Evolutionary conservation across 345 rosid genomes (phyloP).

Genomic region (Punica granatum): DNA sequence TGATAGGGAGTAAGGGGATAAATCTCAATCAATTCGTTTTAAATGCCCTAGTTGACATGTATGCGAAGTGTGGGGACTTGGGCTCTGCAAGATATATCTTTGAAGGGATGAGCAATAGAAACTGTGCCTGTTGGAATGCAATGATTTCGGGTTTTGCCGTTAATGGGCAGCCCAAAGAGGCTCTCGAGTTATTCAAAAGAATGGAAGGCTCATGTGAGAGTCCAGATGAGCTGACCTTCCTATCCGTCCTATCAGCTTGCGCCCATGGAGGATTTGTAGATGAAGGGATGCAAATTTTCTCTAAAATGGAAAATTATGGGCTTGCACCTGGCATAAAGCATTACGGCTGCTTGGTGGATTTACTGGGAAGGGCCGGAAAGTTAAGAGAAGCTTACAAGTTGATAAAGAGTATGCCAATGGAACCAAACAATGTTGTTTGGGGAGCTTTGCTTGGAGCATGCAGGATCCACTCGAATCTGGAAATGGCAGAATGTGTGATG

Average conservation of each 20-base stretch:
- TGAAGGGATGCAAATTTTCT: slow-evolving; percentile 58
- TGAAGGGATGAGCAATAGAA: slow-evolving; percentile 36
- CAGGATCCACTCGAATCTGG: slow-evolving; percentile 39
- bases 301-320: slow-evolving; percentile 39
- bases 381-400: slow-evolving; percentile 53
- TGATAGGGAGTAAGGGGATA: slow-evolving; percentile 28
- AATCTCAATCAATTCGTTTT: slow-evolving; percentile 47
- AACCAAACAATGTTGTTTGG: slow-evolving; percentile 60
- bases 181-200: slow-evolving; percentile 44
- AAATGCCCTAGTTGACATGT: slow-evolving; percentile 62
- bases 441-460: slow-evolving; percentile 76
- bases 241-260: slow-evolving; percentile 58
- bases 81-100: slow-evolving; percentile 42
- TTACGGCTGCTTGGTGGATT: slow-evolving; percentile 69
- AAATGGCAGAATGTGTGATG: slow-evolving; percentile 40
- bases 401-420: slow-evolving; percentile 51
- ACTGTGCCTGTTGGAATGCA: slow-evolving; percentile 61
- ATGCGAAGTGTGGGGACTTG: slow-evolving; percentile 74
- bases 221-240: slow-evolving; percentile 55
- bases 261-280: slow-evolving; percentile 58
- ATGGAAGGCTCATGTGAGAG: slow-evolving; percentile 42
- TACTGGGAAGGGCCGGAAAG: slow-evolving; percentile 63
- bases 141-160: slow-evolving; percentile 59
- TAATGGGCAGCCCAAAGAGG: slow-evolving; percentile 54
- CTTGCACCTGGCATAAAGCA: slow-evolving; percentile 43